Base-by-base conservation (phyloP, 2,329 filamentous ascomycete species). In the Endocalyx cinctus region DNA sequence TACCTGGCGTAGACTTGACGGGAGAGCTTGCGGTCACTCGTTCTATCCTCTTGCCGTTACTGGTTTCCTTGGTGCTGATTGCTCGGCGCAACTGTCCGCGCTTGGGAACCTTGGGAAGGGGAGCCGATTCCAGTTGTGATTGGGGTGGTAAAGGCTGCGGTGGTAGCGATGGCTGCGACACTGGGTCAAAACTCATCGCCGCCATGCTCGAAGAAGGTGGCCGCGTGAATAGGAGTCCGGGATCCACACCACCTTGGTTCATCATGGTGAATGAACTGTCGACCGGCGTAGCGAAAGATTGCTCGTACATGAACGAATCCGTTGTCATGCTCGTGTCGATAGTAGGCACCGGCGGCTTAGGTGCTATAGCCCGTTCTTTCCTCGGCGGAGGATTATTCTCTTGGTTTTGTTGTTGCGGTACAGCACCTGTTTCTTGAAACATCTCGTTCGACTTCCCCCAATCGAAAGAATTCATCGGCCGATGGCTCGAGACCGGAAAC, bases 371-470 rank as follows among this genome's bases (percentile, higher is more conserved):
- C 33, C 69, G 58, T 39, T 68, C 67, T 34, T 62, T 65, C 43
- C 63, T 66, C 10, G 52, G 45, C 10, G 59, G 56, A 23, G 59
- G 55, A 18, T 54, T 48, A 33, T 55, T 62, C 20, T 62, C 60
- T 41, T 63, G 60, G 38, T 52, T 59, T 28, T 60, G 55, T 12
- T 52, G 54, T 3, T 48, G 51, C 27, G 51, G 50, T 26, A 63
- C 47, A 25, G 55, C 47, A 26, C 48, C 59, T 4, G 63, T 58
- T 19, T 71, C 67, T 42, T 72, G 74, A 45, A 76, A 77, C 35
- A 78, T 64, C 33, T 74, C 72, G 37, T 69, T 68, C 14, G 68
- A 62, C 41, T 66, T 67, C 29, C 66, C 67, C 77, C 77, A 80
- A 52, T 79, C 75, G 33, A 74, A 64, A 1, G 74, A 72, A 26